Conservation (phyloP, 2,329 filamentous ascomycete species). For the Penicillium sp. region DNA sequence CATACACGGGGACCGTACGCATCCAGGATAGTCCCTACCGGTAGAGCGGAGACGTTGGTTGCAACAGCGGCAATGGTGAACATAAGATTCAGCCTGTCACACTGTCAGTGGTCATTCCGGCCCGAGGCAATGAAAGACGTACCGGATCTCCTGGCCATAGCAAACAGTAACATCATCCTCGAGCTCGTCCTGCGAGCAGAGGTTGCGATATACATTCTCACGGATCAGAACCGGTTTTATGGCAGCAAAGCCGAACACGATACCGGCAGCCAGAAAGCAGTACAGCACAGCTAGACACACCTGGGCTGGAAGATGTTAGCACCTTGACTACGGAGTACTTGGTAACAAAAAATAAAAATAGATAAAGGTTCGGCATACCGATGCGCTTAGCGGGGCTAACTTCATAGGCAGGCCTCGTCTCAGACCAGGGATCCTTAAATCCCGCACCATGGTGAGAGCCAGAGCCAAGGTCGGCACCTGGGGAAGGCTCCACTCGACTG, state of each 20-base stretch:
- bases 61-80: conserved; percentile 84
- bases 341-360: too few relatives aligned
- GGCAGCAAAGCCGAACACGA: conserved; percentile 80
- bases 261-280: conserved; percentile 71
- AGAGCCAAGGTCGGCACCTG: conserved; percentile 3
- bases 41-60: conserved; percentile 79
- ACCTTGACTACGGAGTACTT: not conserved
- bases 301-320: conserved; percentile 55
- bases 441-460: conserved; percentile 8
- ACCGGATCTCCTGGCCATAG: conserved; percentile 54
- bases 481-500: conserved; percentile 14
- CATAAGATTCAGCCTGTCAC: conserved; percentile 69
- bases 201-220: conserved; percentile 66
- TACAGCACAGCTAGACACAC: conserved; percentile 65
- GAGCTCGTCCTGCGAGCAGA: conserved; percentile 54
- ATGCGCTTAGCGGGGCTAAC: conserved; percentile 52
- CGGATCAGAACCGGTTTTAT: conserved; percentile 73
- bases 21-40: conserved; percentile 80
- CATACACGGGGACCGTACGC: conserved; percentile 73
- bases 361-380: conserved; percentile 36
- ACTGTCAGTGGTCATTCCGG: not conserved
- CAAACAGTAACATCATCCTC: conserved; percentile 49
- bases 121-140: conserved; percentile 7
- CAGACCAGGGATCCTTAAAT: conserved; percentile 15
- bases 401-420: conserved; percentile 49